Base-by-base conservation (phyloP, 352 stramenopile genomes). In the Phytophthora sp. region DNA sequence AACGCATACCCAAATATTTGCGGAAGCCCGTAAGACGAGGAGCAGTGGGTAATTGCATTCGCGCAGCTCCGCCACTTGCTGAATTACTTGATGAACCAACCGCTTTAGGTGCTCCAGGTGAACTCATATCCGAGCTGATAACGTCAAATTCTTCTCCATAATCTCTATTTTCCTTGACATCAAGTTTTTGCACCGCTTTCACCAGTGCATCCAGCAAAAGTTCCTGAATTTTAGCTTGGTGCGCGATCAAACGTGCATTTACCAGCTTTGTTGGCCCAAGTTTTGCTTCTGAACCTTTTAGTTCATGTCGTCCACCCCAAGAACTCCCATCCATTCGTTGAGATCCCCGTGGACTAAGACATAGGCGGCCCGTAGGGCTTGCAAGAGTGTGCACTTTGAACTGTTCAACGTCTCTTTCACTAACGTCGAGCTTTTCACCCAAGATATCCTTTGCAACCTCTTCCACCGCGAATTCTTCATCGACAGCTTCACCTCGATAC, bases 181-280 rank as follows among this genome's bases (percentile, higher is more conserved):
- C 84, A 27, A 86, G 74, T 26, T 93, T 93, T 53, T 89, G 80
- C 5, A 90, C 82, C 1, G 82, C 84, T 50, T 89, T 90, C 20
- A 80, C 46, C 16, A 93, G 51, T 26, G 88, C 80, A 49, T 89
- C 78, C 4, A 93, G 53, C 12, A 93, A 59, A 29, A 93, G 62
- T 30, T 88, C 75, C 46, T 90, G 82, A 7, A 86, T 66, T 36
- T 79, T 78, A 12, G 74, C 66, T 42, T 91, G 82, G 4, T 77
- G 62, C 12, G 31, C 30, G 16, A 64, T 63, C 24, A 64, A 63
- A 21, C 30, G 46, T 31, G 35, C 39, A 42, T 55, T 69, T 27
- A 11, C 11, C 27, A 31, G 18, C 13, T 52, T 53, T 21, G 41
- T 36, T 46, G 26, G 7, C 7, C 35, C 41, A 46, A 21, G 3